Conservation (phyloP, 306 rosid species). For the Ceratonia siliqua region DNA sequence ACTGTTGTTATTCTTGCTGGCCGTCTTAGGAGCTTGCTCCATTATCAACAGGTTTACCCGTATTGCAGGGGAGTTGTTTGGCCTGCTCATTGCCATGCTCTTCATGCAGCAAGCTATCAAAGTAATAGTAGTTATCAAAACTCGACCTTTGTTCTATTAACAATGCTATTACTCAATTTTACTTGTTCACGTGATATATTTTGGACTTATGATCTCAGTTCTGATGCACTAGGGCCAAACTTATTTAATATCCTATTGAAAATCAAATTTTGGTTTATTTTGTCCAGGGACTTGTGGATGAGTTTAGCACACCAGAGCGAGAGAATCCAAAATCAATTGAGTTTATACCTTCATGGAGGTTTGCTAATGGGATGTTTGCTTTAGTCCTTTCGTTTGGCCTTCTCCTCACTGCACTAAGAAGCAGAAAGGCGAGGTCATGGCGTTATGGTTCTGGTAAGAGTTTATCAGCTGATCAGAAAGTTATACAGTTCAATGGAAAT, state of each 20-base stretch:
- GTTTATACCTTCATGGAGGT: conserved; percentile 87
- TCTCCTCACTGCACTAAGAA: conserved; percentile 76
- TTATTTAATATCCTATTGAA: neutral
- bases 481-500: too few relatives aligned
- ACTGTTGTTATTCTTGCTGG: conserved; percentile 72
- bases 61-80: conserved; percentile 84
- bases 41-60: conserved; percentile 87
- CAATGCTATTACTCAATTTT: neutral
- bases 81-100: conserved; percentile 81
- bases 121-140: conserved; percentile 43
- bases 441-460: conserved; percentile 84
- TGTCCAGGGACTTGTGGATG: conserved; percentile 83
- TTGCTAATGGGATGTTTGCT: conserved; percentile 96
- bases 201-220: conserved; percentile 16
- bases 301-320: conserved; percentile 70
- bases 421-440: conserved; percentile 96
- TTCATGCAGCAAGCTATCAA: conserved; percentile 92
- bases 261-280: neutral
- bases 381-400: conserved; percentile 94
- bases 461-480: neutral
- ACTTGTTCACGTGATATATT: neutral
- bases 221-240: neutral
- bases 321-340: conserved; percentile 45
- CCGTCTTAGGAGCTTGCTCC: conserved; percentile 83
- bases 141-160: neutral